These are phyloP conservation scores for Daldinia grandis DNA, from an alignment of 495 filamentous ascomycete species.

Conservation along the genomic window DNA sequence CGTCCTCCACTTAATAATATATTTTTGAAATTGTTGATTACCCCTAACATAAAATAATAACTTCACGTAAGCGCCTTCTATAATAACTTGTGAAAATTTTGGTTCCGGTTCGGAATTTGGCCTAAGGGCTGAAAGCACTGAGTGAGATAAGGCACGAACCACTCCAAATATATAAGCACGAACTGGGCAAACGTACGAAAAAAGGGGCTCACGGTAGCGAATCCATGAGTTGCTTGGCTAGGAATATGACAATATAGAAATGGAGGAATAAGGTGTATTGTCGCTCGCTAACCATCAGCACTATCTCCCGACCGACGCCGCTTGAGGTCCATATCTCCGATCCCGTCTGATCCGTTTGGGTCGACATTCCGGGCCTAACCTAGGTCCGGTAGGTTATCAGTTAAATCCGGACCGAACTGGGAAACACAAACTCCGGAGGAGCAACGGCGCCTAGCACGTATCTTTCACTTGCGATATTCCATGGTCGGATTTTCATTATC, in stretches of 20 bases:
- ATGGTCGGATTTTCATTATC: background rate
- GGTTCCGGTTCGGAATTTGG: too few species aligned
- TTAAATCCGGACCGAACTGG: slow-evolving; percentile 3
- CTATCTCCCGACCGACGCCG: background rate
- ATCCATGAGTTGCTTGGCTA: background rate
- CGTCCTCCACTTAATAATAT: too few species aligned
- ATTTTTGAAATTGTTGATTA: too few species aligned
- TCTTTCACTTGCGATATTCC: background rate
- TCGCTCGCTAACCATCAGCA: background rate
- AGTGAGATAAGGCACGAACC: too few species aligned
- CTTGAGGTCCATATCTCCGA: background rate
- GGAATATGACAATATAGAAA: background rate
- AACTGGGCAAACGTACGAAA: too few species aligned
- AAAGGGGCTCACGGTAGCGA: background rate
- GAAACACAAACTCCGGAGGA: slow-evolving; percentile 2
- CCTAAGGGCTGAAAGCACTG: too few species aligned
- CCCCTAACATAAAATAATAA: too few species aligned
- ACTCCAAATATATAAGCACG: too few species aligned
- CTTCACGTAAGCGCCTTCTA: too few species aligned
- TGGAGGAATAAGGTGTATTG: background rate
- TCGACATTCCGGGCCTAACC: background rate
- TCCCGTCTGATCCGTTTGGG: background rate
- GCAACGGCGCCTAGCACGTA: background rate
- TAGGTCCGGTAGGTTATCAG: background rate
- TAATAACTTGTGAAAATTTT: too few species aligned